phyloP scores from a whole-genome alignment of 192 early-diverging fungal genomes.

The Mortierella hygrophila region DNA sequence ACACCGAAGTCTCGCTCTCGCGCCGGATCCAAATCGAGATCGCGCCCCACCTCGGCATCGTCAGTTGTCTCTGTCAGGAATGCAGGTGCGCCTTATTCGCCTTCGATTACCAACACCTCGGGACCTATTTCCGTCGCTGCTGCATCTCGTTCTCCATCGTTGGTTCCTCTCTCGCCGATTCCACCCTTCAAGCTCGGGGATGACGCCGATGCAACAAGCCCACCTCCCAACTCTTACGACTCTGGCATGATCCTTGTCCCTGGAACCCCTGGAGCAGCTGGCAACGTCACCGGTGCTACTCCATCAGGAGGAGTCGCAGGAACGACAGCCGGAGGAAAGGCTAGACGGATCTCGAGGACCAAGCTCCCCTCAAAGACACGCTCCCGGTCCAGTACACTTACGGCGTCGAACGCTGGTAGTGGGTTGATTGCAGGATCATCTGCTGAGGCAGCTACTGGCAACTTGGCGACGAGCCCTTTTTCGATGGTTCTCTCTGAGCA shows the following conservation, averaged over 20 bases:
- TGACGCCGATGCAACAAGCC: background rate
- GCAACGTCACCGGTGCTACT: background rate
- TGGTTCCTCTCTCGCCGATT: conserved; percentile 45
- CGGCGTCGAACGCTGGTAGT: conserved; percentile 8
- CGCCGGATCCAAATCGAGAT: conserved; percentile 50
- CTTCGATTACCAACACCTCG: conserved; percentile 20
- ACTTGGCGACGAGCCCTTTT: conserved; percentile 23
- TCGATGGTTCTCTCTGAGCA: conserved; percentile 48
- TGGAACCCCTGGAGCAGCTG: conserved; percentile 9
- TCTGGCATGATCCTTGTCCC: conserved; percentile 45
- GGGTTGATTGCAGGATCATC: conserved; percentile 7
- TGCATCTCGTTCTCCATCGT: conserved; percentile 42
- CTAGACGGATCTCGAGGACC: conserved; percentile 38
- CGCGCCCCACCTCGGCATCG: conserved; percentile 41
- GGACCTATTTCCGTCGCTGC: conserved; percentile 5
- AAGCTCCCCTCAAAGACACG: conserved; percentile 43
- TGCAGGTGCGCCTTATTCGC: conserved; percentile 47
- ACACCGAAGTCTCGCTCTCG: conserved; percentile 45
- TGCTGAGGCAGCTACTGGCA: conserved; percentile 4
- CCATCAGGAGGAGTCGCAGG: conserved; percentile 7
- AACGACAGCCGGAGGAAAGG: conserved; percentile 36
- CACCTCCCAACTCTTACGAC: conserved; percentile 43
- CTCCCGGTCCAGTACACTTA: conserved; percentile 49
- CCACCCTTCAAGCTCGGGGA: conserved; percentile 33
- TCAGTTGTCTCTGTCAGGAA: conserved; percentile 40